Evolutionary conservation across 306 rosid species (phyloP).

Genomic region (Trifolium dubium): DNA sequence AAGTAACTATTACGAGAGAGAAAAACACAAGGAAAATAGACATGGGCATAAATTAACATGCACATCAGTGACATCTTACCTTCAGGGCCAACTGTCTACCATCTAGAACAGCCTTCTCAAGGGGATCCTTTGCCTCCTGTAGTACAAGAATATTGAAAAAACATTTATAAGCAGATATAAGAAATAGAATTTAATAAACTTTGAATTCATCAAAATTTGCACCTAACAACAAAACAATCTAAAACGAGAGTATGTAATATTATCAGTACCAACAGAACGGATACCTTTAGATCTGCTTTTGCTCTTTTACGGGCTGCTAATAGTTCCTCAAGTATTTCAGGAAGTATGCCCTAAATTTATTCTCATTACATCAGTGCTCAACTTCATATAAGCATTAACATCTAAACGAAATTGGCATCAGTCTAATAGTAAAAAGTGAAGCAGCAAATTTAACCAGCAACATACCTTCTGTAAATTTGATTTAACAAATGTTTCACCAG

Average conservation of each 20-base stretch:
- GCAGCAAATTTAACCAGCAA: conserved; percentile 1
- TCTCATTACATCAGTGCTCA: conserved; percentile 29
- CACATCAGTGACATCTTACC: conserved; percentile 46
- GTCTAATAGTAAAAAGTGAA: conserved; percentile 16
- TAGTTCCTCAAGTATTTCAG: conserved; percentile 97
- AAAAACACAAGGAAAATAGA: conserved; percentile 11
- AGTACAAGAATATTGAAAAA: conserved; percentile 28
- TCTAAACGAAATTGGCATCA: conserved; percentile 25
- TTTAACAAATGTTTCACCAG: conserved; percentile 93
- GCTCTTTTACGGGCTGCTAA: conserved; percentile 93
- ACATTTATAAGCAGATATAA: conserved; percentile 33
- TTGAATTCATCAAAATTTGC: conserved; percentile 23
- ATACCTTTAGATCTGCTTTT: conserved; percentile 93
- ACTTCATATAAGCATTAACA: conserved; percentile 27
- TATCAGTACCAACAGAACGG: conserved; percentile 28
- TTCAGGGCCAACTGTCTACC: conserved; percentile 94
- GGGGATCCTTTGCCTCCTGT: conserved; percentile 93
- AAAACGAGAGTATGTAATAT: conserved; percentile 13
- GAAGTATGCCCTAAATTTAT: conserved; percentile 88
- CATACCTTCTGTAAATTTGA: conserved; percentile 82
- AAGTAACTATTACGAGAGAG: conserved; percentile 9
- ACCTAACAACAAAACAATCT: conserved; percentile 18
- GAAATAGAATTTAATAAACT: conserved; percentile 32
- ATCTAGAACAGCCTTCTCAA: conserved; percentile 94
- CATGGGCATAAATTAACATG: conserved; percentile 34